Base-by-base conservation (phyloP, 1,284 basidiomycete genomes). In the Athelia psychrophila region DNA sequence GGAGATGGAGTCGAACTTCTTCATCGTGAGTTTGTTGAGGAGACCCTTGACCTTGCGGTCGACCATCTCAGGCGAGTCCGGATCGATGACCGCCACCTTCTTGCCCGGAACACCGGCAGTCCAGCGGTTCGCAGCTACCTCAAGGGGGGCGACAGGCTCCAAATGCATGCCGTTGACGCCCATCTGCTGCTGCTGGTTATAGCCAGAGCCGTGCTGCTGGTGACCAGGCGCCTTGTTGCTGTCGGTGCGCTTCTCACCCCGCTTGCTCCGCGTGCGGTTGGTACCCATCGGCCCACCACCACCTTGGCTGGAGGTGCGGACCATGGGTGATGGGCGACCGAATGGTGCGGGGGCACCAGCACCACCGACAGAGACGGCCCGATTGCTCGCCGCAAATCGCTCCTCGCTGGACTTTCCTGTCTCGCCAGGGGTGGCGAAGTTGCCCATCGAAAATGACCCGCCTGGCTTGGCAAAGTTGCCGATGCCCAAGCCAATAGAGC, bases 1-100 rank as follows among this genome's bases (percentile, higher is more conserved):
- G n/a, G n/a, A n/a, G n/a, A n/a, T n/a, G n/a, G n/a, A n/a, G n/a
- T 96, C 93, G 78, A 98, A 98, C 67, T 92, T 93, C 76, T 98
- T 94, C 81, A 95, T 89, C 1, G 95, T 96, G 47, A 98, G 84
- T 77, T 96, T 98, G 83, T 99, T 98, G 64, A 99, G 87, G 55
- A 98, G 72, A 49, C 77, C 78, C 73, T 93, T 95, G 76, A 98
- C 95, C 75, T 97, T 98, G 54, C 94, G 87, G 63, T 96, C 92
- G 30, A 98, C 92, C 58, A 90, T 73, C 60, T 89, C 89, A 0
- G 91, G 86, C 3, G 90, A 86, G 51, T 91, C 87, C 16, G 76
- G 69, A 47, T 90, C n/a, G n/a, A n/a, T n/a, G n/a, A n/a, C n/a
- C 46, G 70, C 62, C 30, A 65, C 54, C 56, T 77, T 77, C 57